Conservation (phyloP, 1,284 basidiomycete species). For the Cystobasidium sp. region DNA sequence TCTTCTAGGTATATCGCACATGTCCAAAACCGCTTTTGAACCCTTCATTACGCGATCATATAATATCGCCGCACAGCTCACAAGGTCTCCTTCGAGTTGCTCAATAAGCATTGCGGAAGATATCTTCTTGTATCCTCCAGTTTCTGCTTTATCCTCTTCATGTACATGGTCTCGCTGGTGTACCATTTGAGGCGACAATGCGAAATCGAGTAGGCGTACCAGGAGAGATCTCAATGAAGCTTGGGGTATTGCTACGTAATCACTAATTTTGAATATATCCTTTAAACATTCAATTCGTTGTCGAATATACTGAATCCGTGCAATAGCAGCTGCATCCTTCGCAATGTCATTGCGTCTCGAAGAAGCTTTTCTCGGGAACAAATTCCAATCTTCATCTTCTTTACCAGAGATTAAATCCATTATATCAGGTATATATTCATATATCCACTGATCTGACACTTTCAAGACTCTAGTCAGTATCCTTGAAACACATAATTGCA, state of each 20-base stretch:
- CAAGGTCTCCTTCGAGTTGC: not conserved
- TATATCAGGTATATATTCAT: conserved; percentile 5
- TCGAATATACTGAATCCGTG: not conserved
- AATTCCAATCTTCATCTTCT: conserved; percentile 6
- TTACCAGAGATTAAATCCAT: conserved; percentile 10
- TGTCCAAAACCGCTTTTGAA: too few relatives aligned
- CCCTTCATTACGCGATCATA: not conserved
- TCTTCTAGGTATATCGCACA: conserved; percentile 4
- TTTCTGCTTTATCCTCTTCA: not conserved
- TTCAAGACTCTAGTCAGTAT: not conserved
- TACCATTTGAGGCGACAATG: not conserved
- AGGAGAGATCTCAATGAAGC: conserved; percentile 4
- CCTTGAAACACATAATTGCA: conserved; percentile 13
- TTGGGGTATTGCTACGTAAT: conserved; percentile 4
- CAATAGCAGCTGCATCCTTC: not conserved
- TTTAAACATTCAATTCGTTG: not conserved
- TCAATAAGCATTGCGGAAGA: not conserved
- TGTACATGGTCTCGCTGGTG: not conserved
- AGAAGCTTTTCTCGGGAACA: not conserved
- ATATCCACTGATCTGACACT: conserved; percentile 10
- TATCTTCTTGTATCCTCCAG: not conserved
- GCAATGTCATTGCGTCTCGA: not conserved
- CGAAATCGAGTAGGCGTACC: not conserved
- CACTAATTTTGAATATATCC: conserved; percentile 4
- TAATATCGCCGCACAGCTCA: not conserved